Conservation (phyloP, 257 asterid genomes). For the Echites panduratus region DNA sequence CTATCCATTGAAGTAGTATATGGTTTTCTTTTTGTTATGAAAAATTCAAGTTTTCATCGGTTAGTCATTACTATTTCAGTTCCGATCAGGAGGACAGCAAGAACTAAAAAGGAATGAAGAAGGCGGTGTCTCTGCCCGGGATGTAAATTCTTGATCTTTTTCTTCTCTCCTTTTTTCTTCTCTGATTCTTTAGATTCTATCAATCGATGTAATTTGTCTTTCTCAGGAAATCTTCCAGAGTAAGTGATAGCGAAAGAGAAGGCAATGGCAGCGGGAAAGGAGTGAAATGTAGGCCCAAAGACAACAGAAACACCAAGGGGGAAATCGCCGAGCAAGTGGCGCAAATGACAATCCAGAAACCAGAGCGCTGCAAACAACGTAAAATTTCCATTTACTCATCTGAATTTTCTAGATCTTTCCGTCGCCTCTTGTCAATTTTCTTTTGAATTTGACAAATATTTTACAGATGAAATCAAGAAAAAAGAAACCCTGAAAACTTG, state of each 20-base stretch:
- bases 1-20: background rate
- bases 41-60: background rate
- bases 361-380: conserved; percentile 39
- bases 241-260: conserved; percentile 23
- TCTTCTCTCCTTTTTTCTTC: background rate
- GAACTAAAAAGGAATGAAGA: conserved; percentile 24
- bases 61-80: background rate
- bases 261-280: conserved; percentile 13
- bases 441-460: no score
- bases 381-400: no score
- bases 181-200: background rate
- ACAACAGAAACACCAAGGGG: conserved; percentile 9
- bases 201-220: background rate
- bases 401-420: background rate
- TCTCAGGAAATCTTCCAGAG: conserved; percentile 36
- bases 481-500: no score
- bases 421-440: no score
- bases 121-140: conserved; percentile 53
- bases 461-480: no score
- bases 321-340: conserved; percentile 30
- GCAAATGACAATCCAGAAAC: conserved; percentile 36
- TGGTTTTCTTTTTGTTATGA: background rate
- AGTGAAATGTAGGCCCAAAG: conserved; percentile 5
- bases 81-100: background rate
- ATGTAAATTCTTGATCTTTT: conserved; percentile 30